These are phyloP conservation scores for Aulographum hederae DNA, from an alignment of 2,329 filamentous ascomycete genomes.

Conservation along the genomic window DNA sequence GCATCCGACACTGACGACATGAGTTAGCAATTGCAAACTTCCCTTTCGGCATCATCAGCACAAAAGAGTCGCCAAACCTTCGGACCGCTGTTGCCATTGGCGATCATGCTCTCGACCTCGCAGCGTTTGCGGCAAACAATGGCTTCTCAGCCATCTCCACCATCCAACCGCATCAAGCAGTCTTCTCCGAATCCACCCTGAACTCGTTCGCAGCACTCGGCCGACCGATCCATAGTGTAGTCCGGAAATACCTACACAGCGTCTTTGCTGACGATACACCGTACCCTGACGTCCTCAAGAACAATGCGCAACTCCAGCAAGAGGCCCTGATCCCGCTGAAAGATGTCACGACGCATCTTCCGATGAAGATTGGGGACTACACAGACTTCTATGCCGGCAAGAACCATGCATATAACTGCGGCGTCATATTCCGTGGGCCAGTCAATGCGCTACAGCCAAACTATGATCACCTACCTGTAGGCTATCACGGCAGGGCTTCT, in stretches of 20 bases:
- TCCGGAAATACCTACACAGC: conserved; percentile 50
- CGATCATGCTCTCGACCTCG: conserved; percentile 51
- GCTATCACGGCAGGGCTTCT: conserved; percentile 63
- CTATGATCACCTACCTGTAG: conserved; percentile 65
- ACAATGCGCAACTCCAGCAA: conserved; percentile 39
- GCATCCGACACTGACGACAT: too few relatives aligned
- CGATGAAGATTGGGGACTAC: conserved; percentile 66
- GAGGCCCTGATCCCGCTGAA: conserved; percentile 39
- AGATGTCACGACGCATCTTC: conserved; percentile 47
- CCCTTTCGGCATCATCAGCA: conserved; percentile 33
- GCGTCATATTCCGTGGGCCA: conserved; percentile 53
- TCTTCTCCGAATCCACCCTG: conserved; percentile 47
- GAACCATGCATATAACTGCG: conserved; percentile 60
- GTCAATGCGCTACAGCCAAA: conserved; percentile 62
- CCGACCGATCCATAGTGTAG: conserved; percentile 45
- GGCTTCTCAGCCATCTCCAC: conserved; percentile 41
- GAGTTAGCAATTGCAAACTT: conserved; percentile 1
- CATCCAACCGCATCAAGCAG: conserved; percentile 37
- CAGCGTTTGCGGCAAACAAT: conserved; percentile 37
- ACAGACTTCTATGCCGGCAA: conserved; percentile 72
- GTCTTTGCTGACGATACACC: conserved; percentile 43
- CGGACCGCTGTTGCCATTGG: conserved; percentile 58
- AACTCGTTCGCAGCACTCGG: conserved; percentile 62
- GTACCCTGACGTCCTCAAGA: conserved; percentile 41
- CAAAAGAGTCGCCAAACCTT: conserved; percentile 32